Evolutionary conservation across 176 grass and related monocot genomes (phyloP).

Genomic region (Rhynchospora breviuscula): DNA sequence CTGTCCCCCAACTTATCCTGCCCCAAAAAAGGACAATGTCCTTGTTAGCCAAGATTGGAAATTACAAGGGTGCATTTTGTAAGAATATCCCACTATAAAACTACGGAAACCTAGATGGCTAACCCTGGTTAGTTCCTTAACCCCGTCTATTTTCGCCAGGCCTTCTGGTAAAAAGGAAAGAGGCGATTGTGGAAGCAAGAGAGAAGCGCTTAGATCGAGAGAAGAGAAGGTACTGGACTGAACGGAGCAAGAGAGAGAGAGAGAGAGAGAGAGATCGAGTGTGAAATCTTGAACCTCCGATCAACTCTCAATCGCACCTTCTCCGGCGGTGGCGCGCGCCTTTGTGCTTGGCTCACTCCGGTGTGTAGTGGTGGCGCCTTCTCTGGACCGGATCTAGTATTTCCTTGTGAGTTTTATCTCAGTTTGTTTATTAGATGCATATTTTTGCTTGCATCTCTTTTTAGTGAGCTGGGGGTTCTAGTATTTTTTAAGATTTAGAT

Average conservation of each 20-base stretch:
- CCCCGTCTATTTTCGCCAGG: constrained; percentile 37
- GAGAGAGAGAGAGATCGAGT: neutral
- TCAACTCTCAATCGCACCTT: neutral
- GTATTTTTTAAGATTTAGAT: constrained; percentile 1
- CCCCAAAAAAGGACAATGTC: constrained; percentile 8
- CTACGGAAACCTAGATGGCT: neutral
- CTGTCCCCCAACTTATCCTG: neutral
- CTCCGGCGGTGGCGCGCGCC: neutral
- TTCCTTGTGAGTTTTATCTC: constrained; percentile 16
- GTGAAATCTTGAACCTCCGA: neutral
- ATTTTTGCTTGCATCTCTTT: constrained; percentile 5
- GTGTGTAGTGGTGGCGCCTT: neutral
- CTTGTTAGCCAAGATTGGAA: neutral
- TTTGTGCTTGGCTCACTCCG: neutral
- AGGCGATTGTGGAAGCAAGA: constrained; percentile 11
- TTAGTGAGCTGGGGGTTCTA: neutral
- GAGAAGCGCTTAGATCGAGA: neutral
- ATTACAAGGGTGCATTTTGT: neutral
- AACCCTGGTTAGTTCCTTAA: constrained; percentile 55
- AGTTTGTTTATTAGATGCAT: neutral
- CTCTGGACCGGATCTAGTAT: neutral
- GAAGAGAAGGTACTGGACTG: neutral
- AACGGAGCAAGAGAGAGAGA: neutral
- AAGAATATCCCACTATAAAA: constrained; percentile 32
- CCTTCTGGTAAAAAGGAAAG: constrained; percentile 20